Evolutionary conservation across 345 rosid species (phyloP).

Genomic region (Diplotaxis tenuifolia): DNA sequence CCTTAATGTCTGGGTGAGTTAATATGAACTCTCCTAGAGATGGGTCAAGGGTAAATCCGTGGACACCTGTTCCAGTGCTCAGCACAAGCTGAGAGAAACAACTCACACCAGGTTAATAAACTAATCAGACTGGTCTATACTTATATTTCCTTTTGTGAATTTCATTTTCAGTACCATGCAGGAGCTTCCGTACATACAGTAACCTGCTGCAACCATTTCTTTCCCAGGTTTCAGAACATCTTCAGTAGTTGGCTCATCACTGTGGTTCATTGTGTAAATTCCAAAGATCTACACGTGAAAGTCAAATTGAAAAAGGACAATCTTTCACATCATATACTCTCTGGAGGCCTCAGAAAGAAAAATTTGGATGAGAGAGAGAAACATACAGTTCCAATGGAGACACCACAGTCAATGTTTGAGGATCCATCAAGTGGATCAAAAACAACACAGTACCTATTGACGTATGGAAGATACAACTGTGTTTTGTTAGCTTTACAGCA

Average conservation of each 20-base stretch:
- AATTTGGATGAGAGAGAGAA: slow-evolving; percentile 11
- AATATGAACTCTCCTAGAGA: slow-evolving; percentile 97
- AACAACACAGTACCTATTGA: slow-evolving; percentile 78
- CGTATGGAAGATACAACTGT: not conserved
- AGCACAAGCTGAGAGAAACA: slow-evolving; percentile 68
- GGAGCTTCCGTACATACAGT: slow-evolving; percentile 99
- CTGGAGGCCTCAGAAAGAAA: not conserved
- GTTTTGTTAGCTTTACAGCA: not conserved
- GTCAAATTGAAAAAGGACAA: not conserved
- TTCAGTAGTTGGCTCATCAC: slow-evolving; percentile 64
- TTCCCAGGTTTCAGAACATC: slow-evolving; percentile 92
- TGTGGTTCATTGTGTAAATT: slow-evolving; percentile 69
- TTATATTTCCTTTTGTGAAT: not conserved
- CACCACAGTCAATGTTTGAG: slow-evolving; percentile 96
- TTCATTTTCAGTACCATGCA: slow-evolving; percentile 68
- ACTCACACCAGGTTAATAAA: not conserved
- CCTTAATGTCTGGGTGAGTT: slow-evolving; percentile 91
- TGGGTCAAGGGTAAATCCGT: slow-evolving; percentile 97
- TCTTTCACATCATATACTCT: not conserved
- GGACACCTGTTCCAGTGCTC: slow-evolving; percentile 85
- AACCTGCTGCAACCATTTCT: slow-evolving; percentile 94
- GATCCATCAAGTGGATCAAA: slow-evolving; percentile 99
- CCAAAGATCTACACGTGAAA: slow-evolving; percentile 73
- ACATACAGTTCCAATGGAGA: slow-evolving; percentile 91
- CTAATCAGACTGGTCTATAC: not conserved